phyloP scores from a whole-genome alignment of 306 rosid species.

The Trifolium dubium region DNA sequence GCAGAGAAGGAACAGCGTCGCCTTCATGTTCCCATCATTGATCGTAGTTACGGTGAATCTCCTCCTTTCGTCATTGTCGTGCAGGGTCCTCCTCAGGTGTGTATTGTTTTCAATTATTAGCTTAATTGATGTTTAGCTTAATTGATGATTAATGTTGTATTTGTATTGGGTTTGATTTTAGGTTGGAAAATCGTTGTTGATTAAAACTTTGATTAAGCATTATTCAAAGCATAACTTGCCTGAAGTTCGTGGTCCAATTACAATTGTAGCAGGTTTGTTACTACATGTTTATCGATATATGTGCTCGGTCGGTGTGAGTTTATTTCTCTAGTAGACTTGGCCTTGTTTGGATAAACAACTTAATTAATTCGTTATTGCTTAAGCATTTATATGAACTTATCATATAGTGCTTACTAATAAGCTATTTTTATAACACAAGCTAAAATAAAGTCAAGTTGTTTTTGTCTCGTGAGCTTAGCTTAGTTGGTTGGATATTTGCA shows the following conservation, averaged over 20 bases:
- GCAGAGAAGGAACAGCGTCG: constrained; percentile 98
- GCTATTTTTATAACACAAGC: not conserved
- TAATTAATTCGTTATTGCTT: no score
- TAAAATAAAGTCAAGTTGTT: no score
- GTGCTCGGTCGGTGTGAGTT: not conserved
- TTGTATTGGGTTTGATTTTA: constrained; percentile 35
- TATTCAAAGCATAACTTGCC: constrained; percentile 86
- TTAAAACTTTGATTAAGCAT: constrained; percentile 80
- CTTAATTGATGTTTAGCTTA: not conserved
- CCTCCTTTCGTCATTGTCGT: constrained; percentile 84
- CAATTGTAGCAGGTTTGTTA: constrained; percentile 82
- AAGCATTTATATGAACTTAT: no score
- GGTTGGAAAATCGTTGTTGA: constrained; percentile 95
- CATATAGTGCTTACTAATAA: no score
- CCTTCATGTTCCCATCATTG: constrained; percentile 76
- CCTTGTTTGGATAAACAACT: not conserved
- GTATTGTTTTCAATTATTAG: not conserved
- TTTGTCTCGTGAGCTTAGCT: no score
- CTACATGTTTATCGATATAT: not conserved
- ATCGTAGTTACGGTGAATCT: constrained; percentile 82
- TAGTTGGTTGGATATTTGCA: no score
- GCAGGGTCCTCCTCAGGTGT: constrained; percentile 95
- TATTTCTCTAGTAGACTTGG: not conserved
- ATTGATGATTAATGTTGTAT: not conserved
- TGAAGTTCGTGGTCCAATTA: constrained; percentile 86